phyloP scores from a whole-genome alignment of 805 yeast genomes.

The Candida succiphila region DNA sequence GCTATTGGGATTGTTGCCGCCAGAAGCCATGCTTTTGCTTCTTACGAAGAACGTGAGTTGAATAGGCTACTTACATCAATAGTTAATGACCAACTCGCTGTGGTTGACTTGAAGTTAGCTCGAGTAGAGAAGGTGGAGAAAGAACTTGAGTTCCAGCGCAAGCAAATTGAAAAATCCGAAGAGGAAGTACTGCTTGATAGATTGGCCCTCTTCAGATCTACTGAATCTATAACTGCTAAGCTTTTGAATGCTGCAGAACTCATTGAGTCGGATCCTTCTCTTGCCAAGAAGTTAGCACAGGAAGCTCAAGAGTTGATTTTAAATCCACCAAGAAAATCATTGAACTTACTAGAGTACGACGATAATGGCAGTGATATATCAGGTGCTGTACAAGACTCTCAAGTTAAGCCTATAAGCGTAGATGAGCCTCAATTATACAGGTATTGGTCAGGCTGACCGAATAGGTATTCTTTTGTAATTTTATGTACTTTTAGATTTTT shows the following conservation, averaged over 20 bases:
- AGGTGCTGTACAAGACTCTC: conserved; percentile 23
- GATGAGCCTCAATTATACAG: conserved; percentile 56
- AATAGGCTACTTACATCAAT: conserved; percentile 46
- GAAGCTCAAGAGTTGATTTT: conserved; percentile 18
- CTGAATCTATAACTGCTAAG: conserved; percentile 39
- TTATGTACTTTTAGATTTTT: conserved; percentile 3
- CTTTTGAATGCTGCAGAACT: conserved; percentile 27
- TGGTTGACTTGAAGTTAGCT: conserved; percentile 52
- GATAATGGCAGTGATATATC: conserved; percentile 12
- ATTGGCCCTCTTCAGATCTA: conserved; percentile 52
- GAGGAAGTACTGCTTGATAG: conserved; percentile 60
- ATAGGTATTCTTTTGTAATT: too few relatives aligned
- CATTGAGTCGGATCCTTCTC: conserved; percentile 6
- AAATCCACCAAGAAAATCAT: conserved; percentile 22
- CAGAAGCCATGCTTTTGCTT: conserved; percentile 69
- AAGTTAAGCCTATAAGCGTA: conserved; percentile 44
- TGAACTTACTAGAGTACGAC: conserved; percentile 20
- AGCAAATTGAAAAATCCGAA: conserved; percentile 48
- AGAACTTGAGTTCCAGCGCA: conserved; percentile 56
- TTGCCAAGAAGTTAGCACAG: conserved; percentile 10
- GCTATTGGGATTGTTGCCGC: conserved; percentile 73
- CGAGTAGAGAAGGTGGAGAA: conserved; percentile 54
- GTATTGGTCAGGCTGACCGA: conserved; percentile 52
- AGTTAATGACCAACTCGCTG: conserved; percentile 51
- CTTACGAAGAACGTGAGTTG: conserved; percentile 73